Conservation (phyloP, 208 protist genomes). For the Leishmania turanica region DNA sequence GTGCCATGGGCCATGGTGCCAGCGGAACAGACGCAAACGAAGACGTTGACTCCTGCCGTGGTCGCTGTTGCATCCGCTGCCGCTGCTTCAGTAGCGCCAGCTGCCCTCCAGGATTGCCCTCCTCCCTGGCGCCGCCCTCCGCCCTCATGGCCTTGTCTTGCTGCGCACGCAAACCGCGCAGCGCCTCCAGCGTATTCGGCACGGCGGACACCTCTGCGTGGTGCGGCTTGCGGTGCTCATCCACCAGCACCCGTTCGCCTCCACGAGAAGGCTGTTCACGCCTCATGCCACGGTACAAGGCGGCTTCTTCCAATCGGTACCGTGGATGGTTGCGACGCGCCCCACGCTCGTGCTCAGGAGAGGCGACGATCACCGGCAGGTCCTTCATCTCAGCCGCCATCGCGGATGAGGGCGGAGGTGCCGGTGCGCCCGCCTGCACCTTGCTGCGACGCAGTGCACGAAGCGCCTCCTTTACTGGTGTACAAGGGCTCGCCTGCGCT, state of each 20-base stretch:
- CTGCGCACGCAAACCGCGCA: constrained; percentile 47
- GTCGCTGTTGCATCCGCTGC: constrained; percentile 34
- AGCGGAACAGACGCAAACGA: constrained; percentile 10
- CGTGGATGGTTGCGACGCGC: constrained; percentile 21
- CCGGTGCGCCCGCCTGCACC: constrained; percentile 7
- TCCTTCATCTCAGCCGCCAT: constrained; percentile 17
- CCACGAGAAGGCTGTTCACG: constrained; percentile 28
- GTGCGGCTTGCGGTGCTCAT: constrained; percentile 17
- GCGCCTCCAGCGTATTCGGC: constrained; percentile 76
- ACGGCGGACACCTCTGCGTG: constrained; percentile 27
- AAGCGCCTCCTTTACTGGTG: constrained; percentile 22
- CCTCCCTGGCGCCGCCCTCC: constrained; percentile 10
- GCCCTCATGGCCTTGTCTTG: constrained; percentile 9
- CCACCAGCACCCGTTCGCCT: constrained; percentile 27
- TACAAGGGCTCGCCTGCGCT: not conserved
- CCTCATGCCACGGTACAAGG: constrained; percentile 39
- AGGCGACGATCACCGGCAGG: constrained; percentile 14
- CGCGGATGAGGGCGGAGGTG: not conserved
- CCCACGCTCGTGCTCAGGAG: constrained; percentile 7
- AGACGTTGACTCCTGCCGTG: not conserved
- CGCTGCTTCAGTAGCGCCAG: constrained; percentile 70
- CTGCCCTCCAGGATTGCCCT: constrained; percentile 28
- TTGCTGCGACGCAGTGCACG: constrained; percentile 15
- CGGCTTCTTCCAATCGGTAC: constrained; percentile 17
- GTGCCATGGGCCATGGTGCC: not conserved